Conservation (phyloP, 345 rosid genomes). For the Citrus reticulata region DNA sequence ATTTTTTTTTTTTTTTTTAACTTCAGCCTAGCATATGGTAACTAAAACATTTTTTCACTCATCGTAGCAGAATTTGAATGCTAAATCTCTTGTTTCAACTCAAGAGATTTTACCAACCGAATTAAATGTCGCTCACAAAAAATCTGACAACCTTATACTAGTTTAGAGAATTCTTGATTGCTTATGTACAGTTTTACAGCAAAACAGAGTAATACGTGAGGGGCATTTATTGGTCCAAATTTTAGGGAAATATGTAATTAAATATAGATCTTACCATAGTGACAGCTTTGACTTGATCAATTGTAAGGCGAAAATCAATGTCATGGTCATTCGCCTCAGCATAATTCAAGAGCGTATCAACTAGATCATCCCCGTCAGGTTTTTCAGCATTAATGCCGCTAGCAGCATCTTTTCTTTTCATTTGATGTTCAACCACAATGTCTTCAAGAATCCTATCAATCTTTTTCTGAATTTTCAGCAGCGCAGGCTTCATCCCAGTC, state of each 20-base stretch:
- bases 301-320: constrained; percentile 3
- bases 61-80: no score
- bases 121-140: no score
- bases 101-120: no score
- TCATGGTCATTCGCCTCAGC: not conserved
- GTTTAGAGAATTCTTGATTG: no score
- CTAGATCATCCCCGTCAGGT: constrained; percentile 3
- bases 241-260: no score
- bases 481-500: constrained; percentile 9
- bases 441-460: constrained; percentile 15
- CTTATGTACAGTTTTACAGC: no score
- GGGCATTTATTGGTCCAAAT: no score
- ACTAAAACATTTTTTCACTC: no score
- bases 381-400: not conserved
- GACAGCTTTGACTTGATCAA: constrained; percentile 10
- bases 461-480: constrained; percentile 2
- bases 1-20: not conserved
- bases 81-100: no score
- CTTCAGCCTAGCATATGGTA: not conserved
- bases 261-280: constrained; percentile 4
- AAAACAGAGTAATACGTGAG: no score
- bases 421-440: constrained; percentile 5
- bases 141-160: no score
- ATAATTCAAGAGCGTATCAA: constrained; percentile 21
- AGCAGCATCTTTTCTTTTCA: not conserved